Percentiles rank a stretch among this genome's conserved stretches.
phyloP scores from a whole-genome alignment of 2,329 filamentous ascomycete species.

The Orbilia brochopaga region DNA sequence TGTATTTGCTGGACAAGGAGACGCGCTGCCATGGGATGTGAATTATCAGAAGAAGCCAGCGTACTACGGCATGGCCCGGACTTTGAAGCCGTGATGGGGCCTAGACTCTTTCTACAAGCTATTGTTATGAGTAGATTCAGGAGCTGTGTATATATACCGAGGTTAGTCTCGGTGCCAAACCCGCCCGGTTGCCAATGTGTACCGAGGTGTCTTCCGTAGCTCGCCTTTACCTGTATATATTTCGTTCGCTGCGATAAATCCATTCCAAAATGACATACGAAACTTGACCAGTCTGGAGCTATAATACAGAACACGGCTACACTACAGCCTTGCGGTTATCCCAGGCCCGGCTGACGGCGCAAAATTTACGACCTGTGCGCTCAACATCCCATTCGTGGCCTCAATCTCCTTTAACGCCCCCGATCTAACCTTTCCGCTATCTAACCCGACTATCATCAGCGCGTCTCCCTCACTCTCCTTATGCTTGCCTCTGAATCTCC shows the following conservation, averaged over 20 bases:
- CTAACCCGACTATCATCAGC: conserved; percentile 80
- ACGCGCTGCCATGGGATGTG: conserved; percentile 60
- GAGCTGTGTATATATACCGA: background rate
- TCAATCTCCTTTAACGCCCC: conserved; percentile 59
- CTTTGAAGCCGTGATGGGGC: conserved; percentile 40
- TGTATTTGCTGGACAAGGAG: conserved; percentile 59
- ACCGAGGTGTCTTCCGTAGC: no score
- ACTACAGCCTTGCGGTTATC: conserved; percentile 29
- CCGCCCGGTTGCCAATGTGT: no score
- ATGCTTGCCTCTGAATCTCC: conserved; percentile 54
- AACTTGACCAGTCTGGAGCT: background rate
- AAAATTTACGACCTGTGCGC: conserved; percentile 39
- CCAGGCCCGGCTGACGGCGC: conserved; percentile 11
- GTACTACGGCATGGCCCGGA: conserved; percentile 58
- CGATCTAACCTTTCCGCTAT: conserved; percentile 68
- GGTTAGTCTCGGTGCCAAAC: no score
- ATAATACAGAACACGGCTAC: background rate
- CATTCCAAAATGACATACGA: background rate
- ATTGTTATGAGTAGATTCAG: conserved; percentile 1
- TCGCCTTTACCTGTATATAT: no score
- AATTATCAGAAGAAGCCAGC: conserved; percentile 61
- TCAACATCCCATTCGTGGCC: conserved; percentile 39
- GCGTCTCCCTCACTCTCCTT: conserved; percentile 65
- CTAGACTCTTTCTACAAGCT: background rate
- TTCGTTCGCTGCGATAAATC: no score